Evolutionary conservation across 2,329 filamentous ascomycete species (phyloP).

Genomic region (Aspergillus novoparasiticus): DNA sequence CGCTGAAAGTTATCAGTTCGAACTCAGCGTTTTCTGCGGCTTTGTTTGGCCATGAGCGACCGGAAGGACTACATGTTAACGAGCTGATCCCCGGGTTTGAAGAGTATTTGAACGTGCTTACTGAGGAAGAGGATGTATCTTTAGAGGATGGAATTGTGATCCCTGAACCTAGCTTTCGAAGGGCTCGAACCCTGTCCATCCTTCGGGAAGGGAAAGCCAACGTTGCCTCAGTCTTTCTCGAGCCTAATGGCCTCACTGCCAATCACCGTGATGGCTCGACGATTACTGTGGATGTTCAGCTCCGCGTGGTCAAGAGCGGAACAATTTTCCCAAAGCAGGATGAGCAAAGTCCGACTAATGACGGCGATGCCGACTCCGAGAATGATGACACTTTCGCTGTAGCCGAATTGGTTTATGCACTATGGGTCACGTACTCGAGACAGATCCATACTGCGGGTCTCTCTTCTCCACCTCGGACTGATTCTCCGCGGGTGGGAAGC

Average conservation of each 20-base stretch:
- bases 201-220: constrained; percentile 81
- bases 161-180: constrained; percentile 91
- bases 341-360: constrained; percentile 67
- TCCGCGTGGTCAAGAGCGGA: constrained; percentile 93
- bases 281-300: constrained; percentile 92
- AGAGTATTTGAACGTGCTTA: constrained; percentile 76
- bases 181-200: constrained; percentile 80
- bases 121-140: constrained; percentile 80
- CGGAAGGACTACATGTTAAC: constrained; percentile 77
- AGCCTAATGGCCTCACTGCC: constrained; percentile 80
- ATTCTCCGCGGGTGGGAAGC: constrained; percentile 60
- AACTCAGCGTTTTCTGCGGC: constrained; percentile 94
- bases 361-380: constrained; percentile 55
- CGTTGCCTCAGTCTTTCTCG: constrained; percentile 75
- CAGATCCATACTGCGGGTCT: constrained; percentile 78
- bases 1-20: constrained; percentile 81
- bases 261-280: constrained; percentile 88
- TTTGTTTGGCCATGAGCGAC: constrained; percentile 83
- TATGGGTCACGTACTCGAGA: constrained; percentile 97
- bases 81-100: constrained; percentile 86
- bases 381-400: constrained; percentile 49
- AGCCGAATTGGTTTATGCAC: constrained; percentile 84
- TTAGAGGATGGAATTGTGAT: constrained; percentile 94
- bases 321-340: constrained; percentile 62
- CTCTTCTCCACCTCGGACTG: constrained; percentile 50